phyloP scores from a whole-genome alignment of 2,329 filamentous ascomycete species.

The Rhinocladiella mackenziei region DNA sequence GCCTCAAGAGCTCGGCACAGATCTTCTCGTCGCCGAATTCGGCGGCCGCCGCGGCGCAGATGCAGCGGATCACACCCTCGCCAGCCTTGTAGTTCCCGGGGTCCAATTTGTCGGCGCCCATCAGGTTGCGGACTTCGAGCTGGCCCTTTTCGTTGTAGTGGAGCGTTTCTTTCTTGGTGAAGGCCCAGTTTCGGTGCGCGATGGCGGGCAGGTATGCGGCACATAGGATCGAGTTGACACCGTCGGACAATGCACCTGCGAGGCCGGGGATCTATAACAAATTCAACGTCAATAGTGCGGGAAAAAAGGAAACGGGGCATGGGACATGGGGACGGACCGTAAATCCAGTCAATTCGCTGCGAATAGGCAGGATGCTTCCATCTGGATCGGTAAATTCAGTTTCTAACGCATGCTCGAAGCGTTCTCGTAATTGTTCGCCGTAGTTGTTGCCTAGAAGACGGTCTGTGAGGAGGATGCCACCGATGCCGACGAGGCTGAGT shows the following conservation, averaged over 20 bases:
- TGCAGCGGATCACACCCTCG: constrained; percentile 7
- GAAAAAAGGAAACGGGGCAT: no score
- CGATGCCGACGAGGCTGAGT: constrained; percentile 6
- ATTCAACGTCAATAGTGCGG: no score
- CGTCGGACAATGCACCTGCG: constrained; percentile 19
- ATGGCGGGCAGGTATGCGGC: constrained; percentile 21
- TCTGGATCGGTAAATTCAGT: constrained; percentile 16
- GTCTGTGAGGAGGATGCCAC: constrained; percentile 5
- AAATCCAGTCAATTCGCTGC: constrained; percentile 15
- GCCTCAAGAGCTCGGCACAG: constrained; percentile 1
- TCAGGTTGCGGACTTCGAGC: constrained; percentile 14
- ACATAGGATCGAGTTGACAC: constrained; percentile 22
- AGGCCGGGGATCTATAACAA: constrained; percentile 13
- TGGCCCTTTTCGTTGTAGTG: constrained; percentile 14
- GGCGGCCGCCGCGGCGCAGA: constrained; percentile 9
- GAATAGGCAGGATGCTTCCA: constrained; percentile 17
- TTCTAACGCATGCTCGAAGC: constrained; percentile 12
- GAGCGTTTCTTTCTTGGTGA: constrained; percentile 19
- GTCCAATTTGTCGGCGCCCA: constrained; percentile 25
- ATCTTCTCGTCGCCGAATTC: constrained; percentile 17
- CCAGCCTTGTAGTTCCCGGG: constrained; percentile 16
- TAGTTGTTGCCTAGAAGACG: constrained; percentile 3
- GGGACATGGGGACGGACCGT: no score
- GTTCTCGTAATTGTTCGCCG: background rate
- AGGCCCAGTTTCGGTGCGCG: constrained; percentile 25